These are phyloP conservation scores for Zizania palustris DNA, from an alignment of 202 grass and related monocot species.

Conservation along the genomic window DNA sequence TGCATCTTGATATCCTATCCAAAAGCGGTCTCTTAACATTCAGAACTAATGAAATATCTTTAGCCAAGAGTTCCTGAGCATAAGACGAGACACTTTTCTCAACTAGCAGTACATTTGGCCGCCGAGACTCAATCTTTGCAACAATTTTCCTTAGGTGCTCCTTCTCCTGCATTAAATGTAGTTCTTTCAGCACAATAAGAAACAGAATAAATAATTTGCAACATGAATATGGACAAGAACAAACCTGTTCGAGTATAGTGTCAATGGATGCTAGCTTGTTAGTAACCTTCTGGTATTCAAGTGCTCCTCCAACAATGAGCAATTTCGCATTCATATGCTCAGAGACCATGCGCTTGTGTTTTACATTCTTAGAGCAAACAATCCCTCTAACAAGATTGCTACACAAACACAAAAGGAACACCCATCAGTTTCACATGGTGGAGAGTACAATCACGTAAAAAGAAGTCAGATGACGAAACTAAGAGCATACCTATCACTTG, in stretches of 20 bases:
- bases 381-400: slow-evolving; percentile 70
- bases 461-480: slow-evolving; percentile 19
- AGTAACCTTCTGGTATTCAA: slow-evolving; percentile 70
- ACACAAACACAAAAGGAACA: slow-evolving; percentile 43
- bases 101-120: slow-evolving; percentile 87
- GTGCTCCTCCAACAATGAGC: slow-evolving; percentile 68
- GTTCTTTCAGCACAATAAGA: slow-evolving; percentile 41
- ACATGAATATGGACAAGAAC: slow-evolving; percentile 8
- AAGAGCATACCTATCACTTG: slow-evolving; percentile 71
- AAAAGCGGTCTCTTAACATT: slow-evolving; percentile 91
- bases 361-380: slow-evolving; percentile 83
- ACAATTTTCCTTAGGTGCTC: slow-evolving; percentile 74
- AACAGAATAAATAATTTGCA: slow-evolving; percentile 14
- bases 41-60: slow-evolving; percentile 87
- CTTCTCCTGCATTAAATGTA: slow-evolving; percentile 58
- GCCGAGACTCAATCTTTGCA: slow-evolving; percentile 62
- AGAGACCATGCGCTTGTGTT: slow-evolving; percentile 79
- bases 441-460: slow-evolving; percentile 26
- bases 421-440: slow-evolving; percentile 36
- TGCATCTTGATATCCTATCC: slow-evolving; percentile 88
- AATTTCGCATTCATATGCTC: slow-evolving; percentile 64
- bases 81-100: slow-evolving; percentile 90
- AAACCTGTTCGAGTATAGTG: slow-evolving; percentile 72
- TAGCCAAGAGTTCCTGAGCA: slow-evolving; percentile 80
- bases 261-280: slow-evolving; percentile 73